phyloP scores from a whole-genome alignment of 2,329 filamentous ascomycete genomes.

The Dothideomycetes sp. region DNA sequence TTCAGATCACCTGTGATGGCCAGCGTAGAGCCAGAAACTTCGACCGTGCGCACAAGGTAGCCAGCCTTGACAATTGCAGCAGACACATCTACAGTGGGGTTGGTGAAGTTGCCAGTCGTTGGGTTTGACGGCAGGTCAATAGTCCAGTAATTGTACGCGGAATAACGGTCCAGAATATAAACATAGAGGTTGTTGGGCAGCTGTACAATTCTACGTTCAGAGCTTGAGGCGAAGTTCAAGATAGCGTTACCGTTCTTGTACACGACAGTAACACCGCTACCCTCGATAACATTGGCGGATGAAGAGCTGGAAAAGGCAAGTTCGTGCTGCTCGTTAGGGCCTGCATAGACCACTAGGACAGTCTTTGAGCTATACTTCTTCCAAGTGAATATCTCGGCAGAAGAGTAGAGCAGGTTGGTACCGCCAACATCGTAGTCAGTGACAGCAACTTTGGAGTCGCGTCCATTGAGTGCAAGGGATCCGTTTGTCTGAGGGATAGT shows the following conservation, averaged over 20 bases:
- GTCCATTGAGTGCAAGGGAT: slow-evolving; percentile 46
- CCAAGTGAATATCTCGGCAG: slow-evolving; percentile 42
- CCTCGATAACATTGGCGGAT: slow-evolving; percentile 27
- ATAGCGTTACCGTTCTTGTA: slow-evolving; percentile 33
- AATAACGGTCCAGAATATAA: slow-evolving; percentile 42
- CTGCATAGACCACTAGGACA: slow-evolving; percentile 48
- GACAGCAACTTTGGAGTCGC: slow-evolving; percentile 51
- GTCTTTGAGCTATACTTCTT: slow-evolving; percentile 47
- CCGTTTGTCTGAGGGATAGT: slow-evolving; percentile 49
- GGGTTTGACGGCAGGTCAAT: slow-evolving; percentile 39
- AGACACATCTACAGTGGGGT: slow-evolving; percentile 21
- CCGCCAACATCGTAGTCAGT: slow-evolving; percentile 48
- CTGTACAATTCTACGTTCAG: slow-evolving; percentile 41
- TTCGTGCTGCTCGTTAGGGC: slow-evolving; percentile 51
- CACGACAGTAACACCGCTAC: slow-evolving; percentile 25
- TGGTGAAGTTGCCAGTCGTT: slow-evolving; percentile 20
- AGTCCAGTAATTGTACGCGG: slow-evolving; percentile 60
- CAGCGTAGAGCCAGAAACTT: slow-evolving; percentile 44
- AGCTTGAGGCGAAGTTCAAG: slow-evolving; percentile 45
- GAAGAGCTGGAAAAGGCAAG: slow-evolving; percentile 36
- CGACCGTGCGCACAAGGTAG: slow-evolving; percentile 53
- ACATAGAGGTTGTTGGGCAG: slow-evolving; percentile 40
- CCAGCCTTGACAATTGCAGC: slow-evolving; percentile 51
- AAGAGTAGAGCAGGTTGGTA: slow-evolving; percentile 43
- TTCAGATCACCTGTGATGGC: slow-evolving; percentile 63